Conservation (phyloP, 805 yeast species). For the Starmerella stigmatis region DNA sequence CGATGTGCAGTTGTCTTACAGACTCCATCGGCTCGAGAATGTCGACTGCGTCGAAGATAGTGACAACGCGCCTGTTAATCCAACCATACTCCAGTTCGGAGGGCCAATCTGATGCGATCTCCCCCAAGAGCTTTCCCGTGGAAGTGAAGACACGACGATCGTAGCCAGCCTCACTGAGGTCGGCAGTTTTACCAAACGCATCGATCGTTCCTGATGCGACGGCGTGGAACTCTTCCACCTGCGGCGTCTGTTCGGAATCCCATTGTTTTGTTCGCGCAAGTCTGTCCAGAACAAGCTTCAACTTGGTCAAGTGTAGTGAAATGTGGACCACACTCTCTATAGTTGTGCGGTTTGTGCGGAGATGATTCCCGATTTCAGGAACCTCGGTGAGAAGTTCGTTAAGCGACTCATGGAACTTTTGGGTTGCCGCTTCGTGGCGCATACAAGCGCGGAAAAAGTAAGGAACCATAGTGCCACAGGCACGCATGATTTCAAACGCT, state of each 20-base stretch:
- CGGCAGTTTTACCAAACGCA: constrained; percentile 44
- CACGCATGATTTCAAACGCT: constrained; percentile 62
- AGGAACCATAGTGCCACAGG: constrained; percentile 73
- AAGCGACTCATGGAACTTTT: constrained; percentile 44
- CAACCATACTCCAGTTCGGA: constrained; percentile 76
- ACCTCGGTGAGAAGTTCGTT: constrained; percentile 32
- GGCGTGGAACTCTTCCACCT: constrained; percentile 35
- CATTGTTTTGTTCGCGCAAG: constrained; percentile 40
- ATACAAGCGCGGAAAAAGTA: constrained; percentile 87
- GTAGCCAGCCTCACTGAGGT: constrained; percentile 35
- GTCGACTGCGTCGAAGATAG: constrained; percentile 47
- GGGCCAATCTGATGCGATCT: constrained; percentile 82
- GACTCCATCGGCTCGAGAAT: constrained; percentile 26
- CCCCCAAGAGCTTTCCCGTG: constrained; percentile 68
- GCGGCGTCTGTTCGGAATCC: constrained; percentile 21
- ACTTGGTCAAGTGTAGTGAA: constrained; percentile 57
- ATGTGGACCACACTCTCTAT: constrained; percentile 56
- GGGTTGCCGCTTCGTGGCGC: constrained; percentile 87
- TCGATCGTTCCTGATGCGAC: constrained; percentile 58
- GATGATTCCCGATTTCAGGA: constrained; percentile 33
- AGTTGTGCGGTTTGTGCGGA: constrained; percentile 22
- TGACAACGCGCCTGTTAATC: constrained; percentile 75
- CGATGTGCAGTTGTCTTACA: constrained; percentile 33
- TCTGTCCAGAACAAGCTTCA: constrained; percentile 59
- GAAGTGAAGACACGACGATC: constrained; percentile 35